phyloP scores from a whole-genome alignment of 169 alveolate species.

The Cryptosporidium viatorum region DNA sequence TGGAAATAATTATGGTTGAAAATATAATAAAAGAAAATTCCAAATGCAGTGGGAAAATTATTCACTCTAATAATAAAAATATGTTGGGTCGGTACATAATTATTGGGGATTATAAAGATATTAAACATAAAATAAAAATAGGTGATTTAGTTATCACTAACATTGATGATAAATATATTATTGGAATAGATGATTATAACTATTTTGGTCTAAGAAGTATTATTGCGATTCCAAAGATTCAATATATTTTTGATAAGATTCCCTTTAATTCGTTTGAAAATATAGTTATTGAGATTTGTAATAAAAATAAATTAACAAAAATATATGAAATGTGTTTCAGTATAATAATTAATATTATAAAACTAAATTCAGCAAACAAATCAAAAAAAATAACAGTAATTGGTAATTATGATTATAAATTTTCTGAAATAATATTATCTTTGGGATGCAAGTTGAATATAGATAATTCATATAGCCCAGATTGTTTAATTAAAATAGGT shows the following conservation, averaged over 20 bases:
- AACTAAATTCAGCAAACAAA: background rate
- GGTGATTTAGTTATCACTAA: constrained; percentile 30
- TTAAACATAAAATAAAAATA: background rate
- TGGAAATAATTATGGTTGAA: constrained; percentile 7
- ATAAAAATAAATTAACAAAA: background rate
- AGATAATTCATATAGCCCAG: constrained; percentile 6
- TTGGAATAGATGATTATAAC: background rate
- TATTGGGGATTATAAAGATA: background rate
- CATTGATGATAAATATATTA: background rate
- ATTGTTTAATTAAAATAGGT: constrained; percentile 43
- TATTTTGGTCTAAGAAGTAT: background rate
- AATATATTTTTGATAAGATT: constrained; percentile 8
- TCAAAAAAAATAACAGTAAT: constrained; percentile 2
- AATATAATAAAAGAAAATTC: background rate
- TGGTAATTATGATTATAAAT: constrained; percentile 18
- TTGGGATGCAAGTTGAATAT: constrained; percentile 29
- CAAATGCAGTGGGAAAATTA: constrained; percentile 8
- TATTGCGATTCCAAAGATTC: background rate
- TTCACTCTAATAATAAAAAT: background rate
- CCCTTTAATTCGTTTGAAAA: constrained; percentile 22
- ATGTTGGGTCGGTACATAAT: constrained; percentile 16
- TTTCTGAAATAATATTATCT: constrained; percentile 9
- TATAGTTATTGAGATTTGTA: constrained; percentile 16
- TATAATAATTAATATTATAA: background rate
- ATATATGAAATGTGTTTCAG: constrained; percentile 11